Evolutionary conservation across 495 filamentous ascomycete species (phyloP), one percentile per base, ranked within the genome.

Genomic region (Penicillium fimorum): DNA sequence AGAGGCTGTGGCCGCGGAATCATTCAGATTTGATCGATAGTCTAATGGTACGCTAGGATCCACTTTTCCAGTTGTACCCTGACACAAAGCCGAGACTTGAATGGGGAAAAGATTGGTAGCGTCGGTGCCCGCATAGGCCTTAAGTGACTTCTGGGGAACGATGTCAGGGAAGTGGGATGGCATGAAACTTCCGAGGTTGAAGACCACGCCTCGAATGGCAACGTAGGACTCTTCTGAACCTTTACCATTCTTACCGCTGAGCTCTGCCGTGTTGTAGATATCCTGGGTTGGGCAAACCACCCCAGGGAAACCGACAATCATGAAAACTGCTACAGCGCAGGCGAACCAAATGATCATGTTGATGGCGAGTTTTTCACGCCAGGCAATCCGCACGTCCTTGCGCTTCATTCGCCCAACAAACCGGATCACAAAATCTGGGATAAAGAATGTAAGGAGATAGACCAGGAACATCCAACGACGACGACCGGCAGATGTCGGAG

Each of bases 291-390:
- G 94, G 74, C 94, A 99, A 64, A 99, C 87, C 53, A 97, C 75
- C 59, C 79, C 74, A 17, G 94, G 94, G 70, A 98, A 95, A 63
- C 84, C 81, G 53, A 97, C 85, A 66, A 88, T 84, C 79, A 99
- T 90, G 80, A 97, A 99, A 44, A 88, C 79, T 3, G 89, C 84
- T 60, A 89, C 75, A 45, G 74, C 75, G 72, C 94, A 97, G 63
- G 79, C 80, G 57, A 93, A 81, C 94, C 94, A 99, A 67, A 99
- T 99, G 71, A 97, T 82, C 60, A 97, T 72, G 77, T 99, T 99
- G 81, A 99, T 99, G 33, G 94, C 94, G 53, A 97, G 72, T 79
- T 98, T 98, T 69, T 98, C 94, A 57, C 94, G 83, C 94, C 94
- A 98, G 3, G 94, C 94, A 59, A 86, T 79, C 43, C 91, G 88